Percentiles rank a stretch among this genome's conserved stretches.
Conservation (phyloP, 2,329 filamentous ascomycete species). For the Ploettnerulaceae sp. region DNA sequence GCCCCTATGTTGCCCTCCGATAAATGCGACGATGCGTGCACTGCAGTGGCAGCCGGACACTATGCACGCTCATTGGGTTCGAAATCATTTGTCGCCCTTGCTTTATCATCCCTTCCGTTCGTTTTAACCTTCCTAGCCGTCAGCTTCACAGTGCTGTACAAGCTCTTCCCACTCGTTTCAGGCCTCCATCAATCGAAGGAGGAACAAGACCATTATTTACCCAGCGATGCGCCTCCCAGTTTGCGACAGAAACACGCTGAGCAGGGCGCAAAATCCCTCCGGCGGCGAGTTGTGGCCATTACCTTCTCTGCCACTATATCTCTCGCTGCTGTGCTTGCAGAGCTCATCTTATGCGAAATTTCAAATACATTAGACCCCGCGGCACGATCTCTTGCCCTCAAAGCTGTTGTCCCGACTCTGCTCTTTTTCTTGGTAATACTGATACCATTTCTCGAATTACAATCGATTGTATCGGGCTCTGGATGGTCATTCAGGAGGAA, state of each 20-base stretch:
- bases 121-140: constrained; percentile 63
- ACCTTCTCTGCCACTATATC: constrained; percentile 75
- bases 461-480: constrained; percentile 44
- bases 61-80: constrained; percentile 20
- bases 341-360: constrained; percentile 80
- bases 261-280: constrained; percentile 48
- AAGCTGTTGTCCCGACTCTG: constrained; percentile 64
- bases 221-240: constrained; percentile 54
- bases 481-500: constrained; percentile 61
- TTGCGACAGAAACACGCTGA: constrained; percentile 56
- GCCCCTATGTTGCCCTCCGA: constrained; percentile 31
- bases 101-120: constrained; percentile 65
- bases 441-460: constrained; percentile 75
- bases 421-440: constrained; percentile 68
- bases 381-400: constrained; percentile 63
- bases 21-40: constrained; percentile 28
- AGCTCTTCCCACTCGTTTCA: constrained; percentile 69
- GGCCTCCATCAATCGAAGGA: constrained; percentile 43
- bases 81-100: constrained; percentile 40
- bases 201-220: constrained; percentile 58
- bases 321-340: constrained; percentile 70
- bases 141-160: constrained; percentile 57
- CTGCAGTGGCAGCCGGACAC: constrained; percentile 21
- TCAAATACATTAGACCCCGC: constrained; percentile 65
- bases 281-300: constrained; percentile 50